Evolutionary conservation across 225 moss, liverwort and hornwort genomes (phyloP).

Genomic region (Thuidium tamariscinum): DNA sequence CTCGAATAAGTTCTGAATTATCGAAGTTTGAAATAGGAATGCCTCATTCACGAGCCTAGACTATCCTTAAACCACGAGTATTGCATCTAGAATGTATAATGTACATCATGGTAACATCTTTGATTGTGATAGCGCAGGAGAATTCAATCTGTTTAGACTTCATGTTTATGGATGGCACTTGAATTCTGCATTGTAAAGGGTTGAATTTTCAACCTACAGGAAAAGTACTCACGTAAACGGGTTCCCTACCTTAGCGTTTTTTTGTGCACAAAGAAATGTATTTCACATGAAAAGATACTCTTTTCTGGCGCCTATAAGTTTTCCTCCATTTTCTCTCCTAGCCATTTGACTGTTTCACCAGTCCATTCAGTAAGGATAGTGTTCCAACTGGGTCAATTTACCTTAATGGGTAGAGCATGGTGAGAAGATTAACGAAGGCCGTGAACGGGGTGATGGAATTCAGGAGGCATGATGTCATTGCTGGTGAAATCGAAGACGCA

Average conservation of each 20-base stretch:
- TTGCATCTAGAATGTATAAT: neutral
- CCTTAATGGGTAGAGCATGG: neutral
- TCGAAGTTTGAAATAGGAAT: neutral
- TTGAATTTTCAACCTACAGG: neutral
- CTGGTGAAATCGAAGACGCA: constrained; percentile 78
- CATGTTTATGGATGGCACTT: neutral
- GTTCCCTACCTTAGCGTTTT: neutral
- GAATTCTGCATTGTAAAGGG: neutral
- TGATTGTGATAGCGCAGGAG: neutral
- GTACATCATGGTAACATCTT: neutral
- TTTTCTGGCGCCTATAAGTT: neutral
- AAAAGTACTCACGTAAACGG: too few relatives aligned
- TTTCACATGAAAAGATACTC: neutral
- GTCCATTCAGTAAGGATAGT: neutral
- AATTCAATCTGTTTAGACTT: neutral
- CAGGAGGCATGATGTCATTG: constrained; percentile 99
- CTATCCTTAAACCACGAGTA: neutral
- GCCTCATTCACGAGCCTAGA: neutral
- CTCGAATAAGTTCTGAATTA: neutral
- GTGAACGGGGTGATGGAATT: neutral
- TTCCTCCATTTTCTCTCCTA: neutral
- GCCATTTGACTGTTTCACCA: neutral
- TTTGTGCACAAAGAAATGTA: neutral
- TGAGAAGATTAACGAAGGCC: neutral
- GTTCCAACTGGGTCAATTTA: neutral